Evolutionary conservation across 371 early-diverging fungal species (phyloP).

Genomic region (Rhizopus delemar): DNA sequence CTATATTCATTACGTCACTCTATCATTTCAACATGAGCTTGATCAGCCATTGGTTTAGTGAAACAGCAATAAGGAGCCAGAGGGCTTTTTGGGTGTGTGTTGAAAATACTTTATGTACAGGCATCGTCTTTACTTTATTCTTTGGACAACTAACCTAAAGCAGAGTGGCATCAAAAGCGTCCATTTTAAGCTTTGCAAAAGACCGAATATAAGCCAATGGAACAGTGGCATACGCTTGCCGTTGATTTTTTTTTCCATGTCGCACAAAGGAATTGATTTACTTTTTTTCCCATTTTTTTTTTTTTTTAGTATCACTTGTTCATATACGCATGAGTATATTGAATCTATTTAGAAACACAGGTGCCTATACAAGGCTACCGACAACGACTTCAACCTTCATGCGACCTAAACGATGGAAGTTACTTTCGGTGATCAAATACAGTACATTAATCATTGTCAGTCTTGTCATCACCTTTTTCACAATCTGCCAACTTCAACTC

Average conservation of each 20-base stretch:
- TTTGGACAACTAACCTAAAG: no score
- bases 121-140: no score
- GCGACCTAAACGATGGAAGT: conserved; percentile 40
- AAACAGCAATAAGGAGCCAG: no score
- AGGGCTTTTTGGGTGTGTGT: no score
- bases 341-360: conserved; percentile 15
- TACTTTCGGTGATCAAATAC: conserved; percentile 32
- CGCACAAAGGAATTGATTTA: background rate
- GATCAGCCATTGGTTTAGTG: no score
- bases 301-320: background rate
- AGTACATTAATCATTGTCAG: conserved; percentile 15
- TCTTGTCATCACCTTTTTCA: conserved; percentile 37
- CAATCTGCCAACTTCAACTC: conserved; percentile 46
- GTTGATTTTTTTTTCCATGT: background rate
- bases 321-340: background rate
- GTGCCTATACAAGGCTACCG: conserved; percentile 21
- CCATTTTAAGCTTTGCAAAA: background rate
- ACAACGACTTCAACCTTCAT: conserved; percentile 28
- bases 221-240: no score
- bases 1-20: no score
- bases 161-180: no score
- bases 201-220: background rate
- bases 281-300: conserved; percentile 2
- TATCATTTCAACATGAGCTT: no score
- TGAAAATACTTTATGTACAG: no score